Percentiles rank a stretch among this genome's conserved stretches.
These are phyloP conservation scores for Floccularia luteovirens DNA, from an alignment of 768 basidiomycete species.

Conservation along the genomic window DNA sequence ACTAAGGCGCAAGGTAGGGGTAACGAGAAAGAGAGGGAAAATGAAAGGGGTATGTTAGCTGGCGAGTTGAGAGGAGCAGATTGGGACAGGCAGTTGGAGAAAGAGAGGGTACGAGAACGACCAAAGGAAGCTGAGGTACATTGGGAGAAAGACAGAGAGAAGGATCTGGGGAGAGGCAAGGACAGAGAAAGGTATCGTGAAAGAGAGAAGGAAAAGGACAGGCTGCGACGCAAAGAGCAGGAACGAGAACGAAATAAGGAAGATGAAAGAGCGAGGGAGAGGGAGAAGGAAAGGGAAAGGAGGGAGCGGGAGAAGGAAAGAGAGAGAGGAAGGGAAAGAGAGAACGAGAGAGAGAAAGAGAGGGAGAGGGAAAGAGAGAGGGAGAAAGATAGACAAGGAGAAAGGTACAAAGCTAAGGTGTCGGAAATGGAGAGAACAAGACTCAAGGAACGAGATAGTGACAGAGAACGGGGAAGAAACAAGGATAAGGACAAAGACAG, in stretches of 20 bases:
- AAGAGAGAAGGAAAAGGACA: conserved; percentile 6
- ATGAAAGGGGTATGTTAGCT: conserved; percentile 3
- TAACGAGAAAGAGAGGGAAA: conserved; percentile 8
- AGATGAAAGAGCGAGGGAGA: conserved; percentile 5
- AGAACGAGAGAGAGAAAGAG: conserved; percentile 4
- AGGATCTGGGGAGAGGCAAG: conserved; percentile 10
- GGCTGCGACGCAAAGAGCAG: no score
- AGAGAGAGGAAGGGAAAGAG: conserved; percentile 2
- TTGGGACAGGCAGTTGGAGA: conserved; percentile 5
- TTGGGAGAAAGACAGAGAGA: conserved; percentile 7
- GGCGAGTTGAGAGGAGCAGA: conserved; percentile 1
- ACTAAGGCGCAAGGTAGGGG: no score
- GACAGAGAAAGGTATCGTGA: conserved; percentile 6
- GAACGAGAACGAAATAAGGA: conserved; percentile 9
- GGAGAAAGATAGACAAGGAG: conserved; percentile 4
- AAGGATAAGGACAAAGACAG: conserved; percentile 16
- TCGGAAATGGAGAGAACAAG: conserved; percentile 5
- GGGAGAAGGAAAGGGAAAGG: conserved; percentile 7
- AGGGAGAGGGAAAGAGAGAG: conserved; percentile 4
- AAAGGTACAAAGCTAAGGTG: conserved; percentile 3
- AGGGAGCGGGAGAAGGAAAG: conserved; percentile 7
- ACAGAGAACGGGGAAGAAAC: conserved; percentile 18
- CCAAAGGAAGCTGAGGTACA: conserved; percentile 9
- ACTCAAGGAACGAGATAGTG: conserved; percentile 5
- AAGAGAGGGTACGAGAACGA: conserved; percentile 12